Percentiles rank a stretch among this genome's conserved stretches.
Evolutionary conservation across 2,329 filamentous ascomycete genomes (phyloP).

Genomic region (Seiridium unicorne): DNA sequence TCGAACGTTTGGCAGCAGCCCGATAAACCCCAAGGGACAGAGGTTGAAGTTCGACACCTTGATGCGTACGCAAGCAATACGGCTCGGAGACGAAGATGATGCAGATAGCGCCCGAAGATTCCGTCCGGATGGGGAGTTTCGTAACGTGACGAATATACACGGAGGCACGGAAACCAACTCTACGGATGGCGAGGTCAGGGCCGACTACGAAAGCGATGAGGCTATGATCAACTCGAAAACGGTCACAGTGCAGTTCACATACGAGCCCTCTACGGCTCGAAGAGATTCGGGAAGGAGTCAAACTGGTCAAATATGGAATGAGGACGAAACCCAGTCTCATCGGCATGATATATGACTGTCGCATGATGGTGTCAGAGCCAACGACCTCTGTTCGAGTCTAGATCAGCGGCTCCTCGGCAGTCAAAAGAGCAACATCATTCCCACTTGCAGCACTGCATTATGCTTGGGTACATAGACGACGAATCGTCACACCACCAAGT

Average conservation of each 20-base stretch:
- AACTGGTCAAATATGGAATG: neutral
- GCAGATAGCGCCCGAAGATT: neutral
- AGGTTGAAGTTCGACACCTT: neutral
- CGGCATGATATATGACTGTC: no score
- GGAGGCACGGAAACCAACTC: neutral
- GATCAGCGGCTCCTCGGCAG: no score
- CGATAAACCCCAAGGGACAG: neutral
- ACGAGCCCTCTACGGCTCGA: neutral
- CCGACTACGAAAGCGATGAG: slow-evolving; percentile 2
- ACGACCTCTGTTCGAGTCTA: no score
- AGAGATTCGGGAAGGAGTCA: neutral
- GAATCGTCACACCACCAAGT: no score
- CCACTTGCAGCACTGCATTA: no score
- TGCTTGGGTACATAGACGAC: no score
- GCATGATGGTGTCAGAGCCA: no score
- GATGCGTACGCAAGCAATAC: slow-evolving; percentile 5
- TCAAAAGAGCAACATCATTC: no score
- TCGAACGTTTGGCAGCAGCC: slow-evolving; percentile 2
- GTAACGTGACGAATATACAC: neutral
- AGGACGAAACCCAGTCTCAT: neutral
- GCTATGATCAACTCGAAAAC: slow-evolving; percentile 2
- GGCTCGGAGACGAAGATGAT: neutral
- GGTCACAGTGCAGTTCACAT: neutral
- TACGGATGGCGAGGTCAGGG: neutral
- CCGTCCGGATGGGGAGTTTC: neutral